Conservation (phyloP, 331 rosid genomes). For the Ulmus americana region DNA sequence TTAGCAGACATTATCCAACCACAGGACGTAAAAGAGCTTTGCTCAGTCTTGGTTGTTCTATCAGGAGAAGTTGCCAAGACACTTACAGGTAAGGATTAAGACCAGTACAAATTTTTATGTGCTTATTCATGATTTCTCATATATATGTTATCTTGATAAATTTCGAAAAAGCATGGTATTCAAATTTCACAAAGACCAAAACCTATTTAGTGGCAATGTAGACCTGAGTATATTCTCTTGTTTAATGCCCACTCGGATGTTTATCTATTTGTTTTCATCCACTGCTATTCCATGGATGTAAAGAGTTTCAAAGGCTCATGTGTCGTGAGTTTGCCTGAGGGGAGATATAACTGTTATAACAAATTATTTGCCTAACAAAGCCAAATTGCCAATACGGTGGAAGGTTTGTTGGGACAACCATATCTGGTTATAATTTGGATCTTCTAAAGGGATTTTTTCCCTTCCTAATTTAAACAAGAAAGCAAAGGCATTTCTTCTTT, state of each 20-base stretch:
- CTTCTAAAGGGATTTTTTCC: too few species aligned
- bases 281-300: too few species aligned
- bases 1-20: constrained; percentile 91
- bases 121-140: constrained; percentile 2
- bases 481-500: too few species aligned
- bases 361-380: not conserved
- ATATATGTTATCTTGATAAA: not conserved
- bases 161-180: not conserved
- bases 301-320: not conserved
- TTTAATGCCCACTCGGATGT: not conserved
- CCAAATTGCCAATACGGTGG: not conserved
- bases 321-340: not conserved
- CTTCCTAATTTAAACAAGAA: too few species aligned
- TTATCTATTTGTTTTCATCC: not conserved
- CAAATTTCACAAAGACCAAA: not conserved
- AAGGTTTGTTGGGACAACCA: too few species aligned
- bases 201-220: not conserved
- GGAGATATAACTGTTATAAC: not conserved
- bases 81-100: constrained; percentile 44
- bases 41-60: constrained; percentile 74
- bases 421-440: too few species aligned
- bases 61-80: constrained; percentile 79
- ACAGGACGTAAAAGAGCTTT: constrained; percentile 82
- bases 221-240: not conserved
- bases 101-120: constrained; percentile 6